A percentile compares a stretch with the other conserved stretches of the same genome.
These are phyloP conservation scores for Camelina laxa DNA, from an alignment of 345 rosid species.

Conservation along the genomic window DNA sequence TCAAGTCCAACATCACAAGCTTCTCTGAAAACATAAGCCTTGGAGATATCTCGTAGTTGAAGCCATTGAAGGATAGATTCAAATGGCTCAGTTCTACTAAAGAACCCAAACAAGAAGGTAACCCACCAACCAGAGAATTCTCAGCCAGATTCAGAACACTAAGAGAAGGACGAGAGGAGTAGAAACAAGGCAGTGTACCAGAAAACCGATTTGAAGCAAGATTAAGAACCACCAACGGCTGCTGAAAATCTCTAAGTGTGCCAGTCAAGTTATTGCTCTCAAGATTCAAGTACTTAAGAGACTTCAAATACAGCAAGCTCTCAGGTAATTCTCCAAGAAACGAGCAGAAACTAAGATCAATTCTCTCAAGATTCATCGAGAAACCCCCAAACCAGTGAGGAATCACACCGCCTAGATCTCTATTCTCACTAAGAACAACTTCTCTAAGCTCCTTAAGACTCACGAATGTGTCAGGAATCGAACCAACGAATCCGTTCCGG, in stretches of 20 bases:
- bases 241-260: constrained; percentile 63
- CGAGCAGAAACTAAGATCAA: constrained; percentile 74
- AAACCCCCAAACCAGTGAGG: constrained; percentile 76
- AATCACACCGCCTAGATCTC: constrained; percentile 58
- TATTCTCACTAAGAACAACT: constrained; percentile 62
- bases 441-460: constrained; percentile 61
- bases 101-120: constrained; percentile 86
- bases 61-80: constrained; percentile 71
- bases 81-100: constrained; percentile 57
- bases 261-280: constrained; percentile 66
- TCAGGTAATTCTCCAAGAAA: constrained; percentile 71
- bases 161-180: constrained; percentile 60
- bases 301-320: constrained; percentile 54
- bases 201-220: constrained; percentile 72
- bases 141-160: constrained; percentile 60
- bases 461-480: constrained; percentile 55
- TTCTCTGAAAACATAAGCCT: constrained; percentile 72
- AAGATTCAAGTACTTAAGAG: constrained; percentile 69
- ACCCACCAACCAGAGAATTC: constrained; percentile 79
- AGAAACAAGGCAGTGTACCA: constrained; percentile 88
- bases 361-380: constrained; percentile 55
- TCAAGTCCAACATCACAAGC: constrained; percentile 79
- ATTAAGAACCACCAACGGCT: constrained; percentile 63
- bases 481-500: constrained; percentile 60
- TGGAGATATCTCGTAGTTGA: constrained; percentile 70